Evolutionary conservation across 2,329 filamentous ascomycete genomes (phyloP).

Genomic region (Huntiella moniliformis): DNA sequence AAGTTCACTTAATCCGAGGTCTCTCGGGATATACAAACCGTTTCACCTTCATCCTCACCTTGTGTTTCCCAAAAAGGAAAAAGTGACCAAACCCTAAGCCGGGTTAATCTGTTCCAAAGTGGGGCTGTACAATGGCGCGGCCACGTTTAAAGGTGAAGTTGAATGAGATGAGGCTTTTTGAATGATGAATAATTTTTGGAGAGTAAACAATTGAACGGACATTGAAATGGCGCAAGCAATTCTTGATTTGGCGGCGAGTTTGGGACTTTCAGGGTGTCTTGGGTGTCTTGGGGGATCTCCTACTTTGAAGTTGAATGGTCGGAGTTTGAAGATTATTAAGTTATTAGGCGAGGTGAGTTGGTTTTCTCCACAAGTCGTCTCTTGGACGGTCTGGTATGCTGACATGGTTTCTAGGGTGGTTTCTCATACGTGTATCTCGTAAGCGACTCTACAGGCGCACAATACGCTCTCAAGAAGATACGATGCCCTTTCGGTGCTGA

Average conservation of each 20-base stretch:
- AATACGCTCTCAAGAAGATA: constrained; percentile 96
- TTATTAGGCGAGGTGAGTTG: constrained; percentile 64
- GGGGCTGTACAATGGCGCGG: too few species aligned
- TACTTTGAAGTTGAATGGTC: constrained; percentile 83
- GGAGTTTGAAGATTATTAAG: constrained; percentile 88
- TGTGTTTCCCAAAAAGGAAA: too few species aligned
- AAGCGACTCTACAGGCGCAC: constrained; percentile 66
- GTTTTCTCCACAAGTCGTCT: constrained; percentile 4
- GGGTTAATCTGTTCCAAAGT: too few species aligned
- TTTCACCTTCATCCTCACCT: too few species aligned
- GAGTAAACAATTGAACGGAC: neutral
- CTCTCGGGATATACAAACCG: too few species aligned
- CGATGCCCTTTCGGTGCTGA: constrained; percentile 95
- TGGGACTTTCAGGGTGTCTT: constrained; percentile 62
- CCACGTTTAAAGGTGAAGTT: neutral
- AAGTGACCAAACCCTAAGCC: too few species aligned
- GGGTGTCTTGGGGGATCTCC: constrained; percentile 91
- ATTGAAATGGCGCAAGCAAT: constrained; percentile 59
- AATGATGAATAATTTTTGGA: neutral
- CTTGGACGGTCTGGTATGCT: neutral
- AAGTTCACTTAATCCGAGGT: too few species aligned
- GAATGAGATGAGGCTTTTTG: constrained; percentile 1
- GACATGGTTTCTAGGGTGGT: constrained; percentile 45
- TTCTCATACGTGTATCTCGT: constrained; percentile 99
- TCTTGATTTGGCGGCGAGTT: constrained; percentile 73